Evolutionary conservation across 2,329 filamentous ascomycete species (phyloP).

Genomic region (Diaporthe sp.): DNA sequence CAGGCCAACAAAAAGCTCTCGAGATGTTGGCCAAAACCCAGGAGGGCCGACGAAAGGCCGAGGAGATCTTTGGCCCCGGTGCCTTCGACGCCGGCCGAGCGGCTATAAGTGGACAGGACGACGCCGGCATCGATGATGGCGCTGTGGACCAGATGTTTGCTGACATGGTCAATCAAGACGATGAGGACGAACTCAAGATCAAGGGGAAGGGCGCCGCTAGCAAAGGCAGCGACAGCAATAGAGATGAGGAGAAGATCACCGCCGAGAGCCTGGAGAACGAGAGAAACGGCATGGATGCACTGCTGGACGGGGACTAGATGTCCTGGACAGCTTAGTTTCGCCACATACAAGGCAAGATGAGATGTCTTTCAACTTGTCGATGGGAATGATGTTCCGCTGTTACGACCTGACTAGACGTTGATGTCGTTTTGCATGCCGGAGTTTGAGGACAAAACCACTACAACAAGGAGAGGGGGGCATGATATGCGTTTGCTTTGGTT

Average conservation of each 20-base stretch:
- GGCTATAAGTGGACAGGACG: conserved; percentile 22
- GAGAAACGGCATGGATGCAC: conserved; percentile 58
- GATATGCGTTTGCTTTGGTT: not conserved
- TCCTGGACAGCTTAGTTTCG: not conserved
- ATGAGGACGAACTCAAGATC: conserved; percentile 53
- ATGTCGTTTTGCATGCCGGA: conserved; percentile 19
- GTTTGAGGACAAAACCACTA: conserved; percentile 14
- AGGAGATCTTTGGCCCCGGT: conserved; percentile 61
- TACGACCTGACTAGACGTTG: not conserved
- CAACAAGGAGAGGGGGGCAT: not conserved
- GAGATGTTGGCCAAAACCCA: conserved; percentile 64
- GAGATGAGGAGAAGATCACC: conserved; percentile 43
- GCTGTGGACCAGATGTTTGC: conserved; percentile 67
- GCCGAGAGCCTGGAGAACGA: conserved; percentile 57
- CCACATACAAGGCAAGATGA: not conserved
- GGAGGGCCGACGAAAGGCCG: conserved; percentile 59
- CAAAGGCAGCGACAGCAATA: not conserved
- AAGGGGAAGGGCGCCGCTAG: conserved; percentile 43
- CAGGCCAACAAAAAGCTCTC: conserved; percentile 60
- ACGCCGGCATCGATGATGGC: conserved; percentile 50
- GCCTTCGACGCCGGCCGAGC: conserved; percentile 50
- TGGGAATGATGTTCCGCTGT: not conserved
- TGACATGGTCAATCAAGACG: conserved; percentile 64
- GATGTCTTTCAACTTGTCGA: not conserved
- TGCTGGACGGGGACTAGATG: conserved; percentile 53